These are phyloP conservation scores for Seminavis robusta DNA, from an alignment of 108 stramenopile genomes.

Conservation along the genomic window DNA sequence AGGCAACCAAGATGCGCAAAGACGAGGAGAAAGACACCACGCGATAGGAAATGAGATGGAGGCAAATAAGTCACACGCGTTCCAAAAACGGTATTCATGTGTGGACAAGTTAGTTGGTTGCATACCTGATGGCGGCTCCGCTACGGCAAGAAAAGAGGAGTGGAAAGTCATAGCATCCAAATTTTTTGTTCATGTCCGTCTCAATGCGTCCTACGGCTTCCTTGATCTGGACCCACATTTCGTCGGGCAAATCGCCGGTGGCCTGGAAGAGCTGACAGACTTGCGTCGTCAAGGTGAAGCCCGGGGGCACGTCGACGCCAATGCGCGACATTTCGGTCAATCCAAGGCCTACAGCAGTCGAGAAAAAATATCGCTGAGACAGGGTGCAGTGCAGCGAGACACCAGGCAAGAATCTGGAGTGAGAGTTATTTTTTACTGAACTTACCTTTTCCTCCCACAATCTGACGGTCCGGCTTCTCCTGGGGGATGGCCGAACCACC, in stretches of 20 bases:
- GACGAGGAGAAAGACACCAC: too few relatives aligned
- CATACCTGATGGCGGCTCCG: conserved; percentile 62
- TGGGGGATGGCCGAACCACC: conserved; percentile 29
- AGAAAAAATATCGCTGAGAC: too few relatives aligned
- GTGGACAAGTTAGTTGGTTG: too few relatives aligned
- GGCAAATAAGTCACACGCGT: too few relatives aligned
- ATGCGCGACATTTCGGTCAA: conserved; percentile 65
- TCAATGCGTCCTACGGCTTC: conserved; percentile 31
- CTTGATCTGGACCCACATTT: conserved; percentile 39
- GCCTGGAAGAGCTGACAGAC: conserved; percentile 46
- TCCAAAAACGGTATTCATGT: too few relatives aligned
- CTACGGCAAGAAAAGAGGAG: conserved; percentile 59
- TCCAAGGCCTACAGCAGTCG: too few relatives aligned
- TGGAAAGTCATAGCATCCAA: conserved; percentile 51
- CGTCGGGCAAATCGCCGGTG: conserved; percentile 41
- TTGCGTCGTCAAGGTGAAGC: conserved; percentile 63
- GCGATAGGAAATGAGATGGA: too few relatives aligned
- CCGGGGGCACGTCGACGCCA: conserved; percentile 77
- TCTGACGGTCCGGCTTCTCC: conserved; percentile 14
- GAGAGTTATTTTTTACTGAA: too few relatives aligned
- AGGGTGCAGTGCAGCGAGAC: too few relatives aligned
- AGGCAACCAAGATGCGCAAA: too few relatives aligned
- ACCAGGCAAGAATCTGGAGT: too few relatives aligned
- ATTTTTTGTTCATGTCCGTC: conserved; percentile 51
- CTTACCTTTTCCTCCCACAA: conserved; percentile 77